Evolutionary conservation across 1,284 basidiomycete genomes (phyloP).

Genomic region (Cryptococcus deneoformans): DNA sequence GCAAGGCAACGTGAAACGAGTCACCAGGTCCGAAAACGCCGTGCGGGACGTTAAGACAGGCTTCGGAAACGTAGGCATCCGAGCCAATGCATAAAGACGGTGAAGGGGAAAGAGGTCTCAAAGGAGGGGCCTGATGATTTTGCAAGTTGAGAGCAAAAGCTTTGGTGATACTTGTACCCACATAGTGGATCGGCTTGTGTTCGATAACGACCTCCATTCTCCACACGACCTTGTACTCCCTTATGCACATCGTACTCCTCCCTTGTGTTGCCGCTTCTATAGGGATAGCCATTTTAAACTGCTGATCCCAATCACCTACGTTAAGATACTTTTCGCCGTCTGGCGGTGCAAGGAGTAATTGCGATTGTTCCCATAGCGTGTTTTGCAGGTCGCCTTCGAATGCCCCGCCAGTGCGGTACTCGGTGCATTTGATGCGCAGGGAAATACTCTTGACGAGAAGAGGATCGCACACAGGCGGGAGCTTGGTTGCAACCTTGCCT

Average conservation of each 20-base stretch:
- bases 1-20: constrained; percentile 21
- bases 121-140: constrained; percentile 22
- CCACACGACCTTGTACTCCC: constrained; percentile 41
- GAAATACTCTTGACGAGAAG: constrained; percentile 25
- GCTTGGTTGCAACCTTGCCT: constrained; percentile 23
- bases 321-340: constrained; percentile 19
- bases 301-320: constrained; percentile 26
- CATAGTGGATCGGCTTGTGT: constrained; percentile 37
- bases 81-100: constrained; percentile 18
- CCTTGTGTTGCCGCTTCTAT: constrained; percentile 21
- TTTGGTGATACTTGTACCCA: constrained; percentile 29
- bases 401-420: constrained; percentile 18
- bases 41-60: constrained; percentile 26
- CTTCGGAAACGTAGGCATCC: constrained; percentile 16
- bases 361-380: constrained; percentile 29
- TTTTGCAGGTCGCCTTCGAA: constrained; percentile 16
- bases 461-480: constrained; percentile 16
- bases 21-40: constrained; percentile 36
- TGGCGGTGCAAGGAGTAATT: constrained; percentile 23
- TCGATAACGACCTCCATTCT: constrained; percentile 35
- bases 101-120: constrained; percentile 30
- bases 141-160: constrained; percentile 28
- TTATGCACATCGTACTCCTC: constrained; percentile 23
- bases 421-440: constrained; percentile 29
- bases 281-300: constrained; percentile 33